phyloP scores from a whole-genome alignment of 768 basidiomycete genomes.

The Grammothele lineata region DNA sequence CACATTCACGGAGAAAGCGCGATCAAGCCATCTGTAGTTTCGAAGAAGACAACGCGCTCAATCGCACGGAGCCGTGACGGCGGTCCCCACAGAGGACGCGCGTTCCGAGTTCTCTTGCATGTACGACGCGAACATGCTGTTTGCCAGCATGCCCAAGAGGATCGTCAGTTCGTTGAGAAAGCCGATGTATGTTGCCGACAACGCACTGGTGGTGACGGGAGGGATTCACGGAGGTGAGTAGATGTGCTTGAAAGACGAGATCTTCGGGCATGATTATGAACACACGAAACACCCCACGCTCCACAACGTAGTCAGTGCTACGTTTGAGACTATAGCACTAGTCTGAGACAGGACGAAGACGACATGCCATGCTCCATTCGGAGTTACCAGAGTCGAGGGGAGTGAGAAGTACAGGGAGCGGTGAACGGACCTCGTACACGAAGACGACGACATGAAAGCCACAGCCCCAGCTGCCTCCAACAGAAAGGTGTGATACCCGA shows the following conservation, averaged over 20 bases:
- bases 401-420: no score
- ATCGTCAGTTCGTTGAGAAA: slow-evolving; percentile 13
- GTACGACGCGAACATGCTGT: slow-evolving; percentile 7
- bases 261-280: background rate
- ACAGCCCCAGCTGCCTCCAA: no score
- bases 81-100: slow-evolving; percentile 1
- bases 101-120: slow-evolving; percentile 8
- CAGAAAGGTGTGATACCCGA: no score
- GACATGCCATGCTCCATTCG: slow-evolving; percentile 13
- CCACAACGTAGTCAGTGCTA: background rate
- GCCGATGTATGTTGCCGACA: slow-evolving; percentile 1
- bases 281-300: slow-evolving; percentile 7
- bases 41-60: slow-evolving; percentile 1
- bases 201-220: background rate
- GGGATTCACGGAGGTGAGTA: background rate
- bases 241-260: slow-evolving; percentile 4
- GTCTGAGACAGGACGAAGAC: slow-evolving; percentile 13
- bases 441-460: no score
- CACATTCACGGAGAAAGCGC: slow-evolving; percentile 16
- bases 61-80: slow-evolving; percentile 6
- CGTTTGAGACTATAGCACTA: slow-evolving; percentile 2
- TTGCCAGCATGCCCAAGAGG: slow-evolving; percentile 5
- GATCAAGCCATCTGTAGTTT: slow-evolving; percentile 11
- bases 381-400: no score
- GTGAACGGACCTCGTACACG: no score